Conservation (phyloP, 1,284 basidiomycete genomes). For the Naganishia albida region DNA sequence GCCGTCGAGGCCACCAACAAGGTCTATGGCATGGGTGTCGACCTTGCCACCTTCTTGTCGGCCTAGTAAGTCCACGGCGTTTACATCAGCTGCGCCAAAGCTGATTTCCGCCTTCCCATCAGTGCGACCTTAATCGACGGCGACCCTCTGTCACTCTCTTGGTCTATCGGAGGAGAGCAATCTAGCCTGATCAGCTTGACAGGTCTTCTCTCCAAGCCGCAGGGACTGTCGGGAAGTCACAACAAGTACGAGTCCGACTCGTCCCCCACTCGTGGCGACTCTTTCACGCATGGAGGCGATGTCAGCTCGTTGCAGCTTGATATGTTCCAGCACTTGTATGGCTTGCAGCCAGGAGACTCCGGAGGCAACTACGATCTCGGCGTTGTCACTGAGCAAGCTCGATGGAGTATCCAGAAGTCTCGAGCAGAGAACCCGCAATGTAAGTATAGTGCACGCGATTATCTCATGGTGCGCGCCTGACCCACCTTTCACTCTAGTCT, state of each 20-base stretch:
- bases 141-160: conserved; percentile 9
- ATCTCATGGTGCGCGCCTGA: background rate
- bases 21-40: conserved; percentile 26
- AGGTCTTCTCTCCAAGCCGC: conserved; percentile 13
- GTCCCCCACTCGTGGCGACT: conserved; percentile 15
- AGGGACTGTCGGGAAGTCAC: conserved; percentile 27
- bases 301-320: conserved; percentile 10
- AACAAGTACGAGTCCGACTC: conserved; percentile 31
- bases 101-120: background rate
- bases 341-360: conserved; percentile 20
- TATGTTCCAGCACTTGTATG: conserved; percentile 27
- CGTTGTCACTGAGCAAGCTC: conserved; percentile 24
- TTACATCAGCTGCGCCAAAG: background rate
- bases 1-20: conserved; percentile 22
- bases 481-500: background rate
- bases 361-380: conserved; percentile 29
- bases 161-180: conserved; percentile 29
- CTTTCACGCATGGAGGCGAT: conserved; percentile 15
- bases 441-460: background rate
- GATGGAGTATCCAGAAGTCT: conserved; percentile 26
- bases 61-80: conserved; percentile 14
- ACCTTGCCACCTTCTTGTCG: conserved; percentile 25
- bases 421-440: conserved; percentile 27
- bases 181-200: conserved; percentile 11
- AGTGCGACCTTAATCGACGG: conserved; percentile 28